Evolutionary conservation across 1,284 basidiomycete species (phyloP).

Genomic region (Amylostereum areolatum): DNA sequence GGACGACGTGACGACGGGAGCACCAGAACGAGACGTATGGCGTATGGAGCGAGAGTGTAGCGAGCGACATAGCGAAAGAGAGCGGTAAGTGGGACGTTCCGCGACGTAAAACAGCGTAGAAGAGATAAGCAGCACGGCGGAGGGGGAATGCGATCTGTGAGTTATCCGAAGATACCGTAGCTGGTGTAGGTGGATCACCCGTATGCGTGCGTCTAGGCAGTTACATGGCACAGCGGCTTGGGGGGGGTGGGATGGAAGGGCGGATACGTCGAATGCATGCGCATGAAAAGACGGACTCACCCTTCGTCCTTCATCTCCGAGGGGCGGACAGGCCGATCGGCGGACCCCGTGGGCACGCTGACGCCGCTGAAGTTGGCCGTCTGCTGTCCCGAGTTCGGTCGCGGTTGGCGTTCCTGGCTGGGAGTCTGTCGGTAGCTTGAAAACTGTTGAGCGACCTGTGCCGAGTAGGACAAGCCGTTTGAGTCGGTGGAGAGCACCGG

Average conservation of each 20-base stretch:
- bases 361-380: too few species aligned
- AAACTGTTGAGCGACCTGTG: constrained; percentile 67
- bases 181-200: too few species aligned
- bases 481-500: constrained; percentile 20
- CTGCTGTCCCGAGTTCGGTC: constrained; percentile 18
- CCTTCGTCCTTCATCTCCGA: constrained; percentile 92
- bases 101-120: constrained; percentile 23
- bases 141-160: constrained; percentile 5
- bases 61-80: constrained; percentile 21
- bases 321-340: constrained; percentile 38
- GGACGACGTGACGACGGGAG: constrained; percentile 8
- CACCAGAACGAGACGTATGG: constrained; percentile 26
- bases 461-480: constrained; percentile 51
- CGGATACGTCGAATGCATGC: too few species aligned
- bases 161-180: constrained; percentile 27
- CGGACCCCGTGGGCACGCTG: too few species aligned
- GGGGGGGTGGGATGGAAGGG: neutral
- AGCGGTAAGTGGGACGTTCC: constrained; percentile 24
- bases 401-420: constrained; percentile 58
- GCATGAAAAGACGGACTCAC: constrained; percentile 66
- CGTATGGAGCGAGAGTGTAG: too few species aligned
- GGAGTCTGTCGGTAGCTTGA: constrained; percentile 63
- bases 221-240: too few species aligned
- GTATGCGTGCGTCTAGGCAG: too few species aligned
- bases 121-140: constrained; percentile 12